These are phyloP conservation scores for Apium graveolens DNA, from an alignment of 129 eudicot genomes.

Conservation along the genomic window DNA sequence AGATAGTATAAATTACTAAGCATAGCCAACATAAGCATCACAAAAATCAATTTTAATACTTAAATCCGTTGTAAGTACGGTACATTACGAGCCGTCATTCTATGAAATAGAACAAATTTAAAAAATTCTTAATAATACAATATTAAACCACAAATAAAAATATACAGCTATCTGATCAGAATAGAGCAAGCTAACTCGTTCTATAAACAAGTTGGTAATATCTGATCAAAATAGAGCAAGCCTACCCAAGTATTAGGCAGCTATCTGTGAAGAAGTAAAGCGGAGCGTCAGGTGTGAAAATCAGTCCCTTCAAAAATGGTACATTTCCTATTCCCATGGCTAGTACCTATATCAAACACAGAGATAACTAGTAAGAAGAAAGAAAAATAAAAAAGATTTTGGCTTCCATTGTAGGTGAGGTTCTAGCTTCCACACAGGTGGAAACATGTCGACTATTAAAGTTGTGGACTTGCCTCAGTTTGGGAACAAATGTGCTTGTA, in stretches of 20 bases:
- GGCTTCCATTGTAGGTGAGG: background rate
- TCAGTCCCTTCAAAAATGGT: slow-evolving; percentile 64
- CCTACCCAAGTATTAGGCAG: slow-evolving; percentile 96
- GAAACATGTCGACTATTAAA: background rate
- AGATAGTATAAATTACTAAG: no score
- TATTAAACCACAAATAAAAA: no score
- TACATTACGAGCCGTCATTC: no score
- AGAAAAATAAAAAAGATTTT: background rate
- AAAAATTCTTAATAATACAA: no score
- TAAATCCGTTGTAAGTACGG: no score
- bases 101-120: no score
- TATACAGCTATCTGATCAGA: no score
- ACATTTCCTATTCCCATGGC: slow-evolving; percentile 77
- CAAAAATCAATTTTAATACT: no score
- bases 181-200: no score
- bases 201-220: no score
- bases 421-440: background rate
- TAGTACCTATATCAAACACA: slow-evolving; percentile 49
- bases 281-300: slow-evolving; percentile 89
- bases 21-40: no score
- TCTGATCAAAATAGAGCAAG: slow-evolving; percentile 9
- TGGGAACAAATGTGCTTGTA: background rate
- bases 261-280: slow-evolving; percentile 92
- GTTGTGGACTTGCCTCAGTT: background rate
- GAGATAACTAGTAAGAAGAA: background rate